Evolutionary conservation across 495 filamentous ascomycete genomes (phyloP), one percentile per base, ranked within the genome.

Genomic region (Lentithecium fluviatile): DNA sequence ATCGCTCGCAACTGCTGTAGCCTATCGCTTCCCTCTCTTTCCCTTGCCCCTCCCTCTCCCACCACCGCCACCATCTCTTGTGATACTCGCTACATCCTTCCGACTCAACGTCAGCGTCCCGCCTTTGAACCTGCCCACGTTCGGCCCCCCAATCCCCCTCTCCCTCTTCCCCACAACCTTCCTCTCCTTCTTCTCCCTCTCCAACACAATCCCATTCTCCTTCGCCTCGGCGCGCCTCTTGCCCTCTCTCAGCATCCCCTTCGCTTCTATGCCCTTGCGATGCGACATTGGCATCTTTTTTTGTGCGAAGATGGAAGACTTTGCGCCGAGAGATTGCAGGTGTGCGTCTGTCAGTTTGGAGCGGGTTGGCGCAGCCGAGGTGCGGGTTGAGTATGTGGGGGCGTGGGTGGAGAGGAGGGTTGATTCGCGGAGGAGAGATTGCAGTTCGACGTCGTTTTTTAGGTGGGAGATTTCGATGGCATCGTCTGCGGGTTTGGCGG

Each of bases 361-460:
- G 23, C 82, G 79, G 68, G 83, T 83, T 62, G 80, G 82, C 15
- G 88, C 87, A 0, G 82, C 80, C 0, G 81, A 79, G 6, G 82
- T 77, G 45, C 88, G 83, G 19, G 61, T 49, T 6, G 58, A 43
- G 4, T 26, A 19, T 34, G 61, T 29, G 11, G 45, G 53, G 40
- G 48, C 80, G 10, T 77, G 77, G 6, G 78, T 69, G 2, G 84
- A 79, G 52, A 98, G 85, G 36, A 98, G 86, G 74, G 97, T 93
- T 0, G 93, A 97, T 78, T 98, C 94, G 58, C 85, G 79, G 11
- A 98, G 83, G 11, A 98, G 82, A 15, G 91, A 83, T 68, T 97
- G 92, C 19, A 98, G 81, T 10, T 88, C 91, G 21, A 97, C 83
- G 67, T 98, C 94, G 70, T 97, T 94, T 74, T 93, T 93, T 2